A percentile compares a stretch with the other conserved stretches of the same genome.
Conservation (phyloP, 768 basidiomycete genomes). For the Panaeolus cyanescens region DNA sequence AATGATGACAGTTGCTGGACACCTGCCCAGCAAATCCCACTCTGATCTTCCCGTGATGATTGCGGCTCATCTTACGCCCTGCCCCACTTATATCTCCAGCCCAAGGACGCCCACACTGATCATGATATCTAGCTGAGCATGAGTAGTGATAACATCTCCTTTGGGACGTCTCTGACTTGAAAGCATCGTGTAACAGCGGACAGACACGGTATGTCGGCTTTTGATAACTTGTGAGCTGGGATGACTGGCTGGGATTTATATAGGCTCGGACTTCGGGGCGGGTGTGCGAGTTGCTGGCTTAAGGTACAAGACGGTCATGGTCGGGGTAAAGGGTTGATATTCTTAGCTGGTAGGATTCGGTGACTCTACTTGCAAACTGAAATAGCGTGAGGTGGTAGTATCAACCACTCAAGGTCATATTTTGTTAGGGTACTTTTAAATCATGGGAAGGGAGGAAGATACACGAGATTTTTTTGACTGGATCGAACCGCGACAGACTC, state of each 20-base stretch:
- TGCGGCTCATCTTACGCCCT: not conserved
- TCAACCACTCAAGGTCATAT: no score
- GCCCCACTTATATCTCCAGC: not conserved
- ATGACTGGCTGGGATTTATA: not conserved
- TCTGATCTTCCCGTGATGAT: no score
- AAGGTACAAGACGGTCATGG: not conserved
- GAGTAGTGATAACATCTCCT: not conserved
- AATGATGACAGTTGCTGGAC: no score
- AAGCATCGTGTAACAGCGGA: not conserved
- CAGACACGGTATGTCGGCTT: not conserved
- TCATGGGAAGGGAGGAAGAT: not conserved
- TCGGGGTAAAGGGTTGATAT: not conserved
- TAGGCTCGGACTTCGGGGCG: not conserved
- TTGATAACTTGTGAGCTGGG: not conserved
- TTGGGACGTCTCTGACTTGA: not conserved
- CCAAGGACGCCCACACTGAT: no score
- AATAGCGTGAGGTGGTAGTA: no score
- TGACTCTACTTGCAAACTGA: not conserved
- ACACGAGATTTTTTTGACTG: not conserved
- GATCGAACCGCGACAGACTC: not conserved
- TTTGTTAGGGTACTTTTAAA: no score
- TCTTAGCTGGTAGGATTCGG: not conserved
- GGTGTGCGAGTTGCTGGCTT: not conserved
- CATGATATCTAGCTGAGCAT: not conserved
- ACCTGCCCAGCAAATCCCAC: no score